Conservation (phyloP, 2,329 filamentous ascomycete species). For the Aureobasidium sp. region DNA sequence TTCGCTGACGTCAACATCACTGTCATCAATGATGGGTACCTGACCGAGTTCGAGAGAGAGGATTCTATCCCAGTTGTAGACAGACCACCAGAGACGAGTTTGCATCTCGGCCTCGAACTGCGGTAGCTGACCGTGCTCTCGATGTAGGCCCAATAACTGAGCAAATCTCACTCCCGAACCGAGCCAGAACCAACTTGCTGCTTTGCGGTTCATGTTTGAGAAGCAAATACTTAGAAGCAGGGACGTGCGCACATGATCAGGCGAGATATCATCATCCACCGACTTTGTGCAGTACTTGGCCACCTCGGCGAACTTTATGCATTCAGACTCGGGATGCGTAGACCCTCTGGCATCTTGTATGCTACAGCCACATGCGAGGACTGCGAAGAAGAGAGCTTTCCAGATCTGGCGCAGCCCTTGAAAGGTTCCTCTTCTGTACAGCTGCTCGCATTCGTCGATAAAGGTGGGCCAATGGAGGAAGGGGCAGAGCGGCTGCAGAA, state of each 20-base stretch:
- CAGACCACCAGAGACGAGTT: slow-evolving; percentile 83
- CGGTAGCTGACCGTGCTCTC: slow-evolving; percentile 63
- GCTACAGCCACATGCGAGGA: slow-evolving; percentile 74
- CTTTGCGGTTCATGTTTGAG: slow-evolving; percentile 77
- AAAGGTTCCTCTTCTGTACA: slow-evolving; percentile 60
- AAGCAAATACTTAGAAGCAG: slow-evolving; percentile 71
- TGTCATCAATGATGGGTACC: slow-evolving; percentile 74
- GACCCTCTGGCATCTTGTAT: slow-evolving; percentile 53
- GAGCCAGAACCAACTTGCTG: slow-evolving; percentile 78
- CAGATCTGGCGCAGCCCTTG: slow-evolving; percentile 58
- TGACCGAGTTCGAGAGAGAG: slow-evolving; percentile 72
- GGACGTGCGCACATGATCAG: slow-evolving; percentile 66
- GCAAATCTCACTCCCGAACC: slow-evolving; percentile 69
- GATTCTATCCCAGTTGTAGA: slow-evolving; percentile 79
- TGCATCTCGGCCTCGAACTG: slow-evolving; percentile 78
- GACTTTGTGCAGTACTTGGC: slow-evolving; percentile 64
- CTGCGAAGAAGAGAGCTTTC: slow-evolving; percentile 70
- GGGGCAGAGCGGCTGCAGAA: slow-evolving; percentile 72
- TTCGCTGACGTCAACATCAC: slow-evolving; percentile 76
- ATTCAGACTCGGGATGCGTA: slow-evolving; percentile 44
- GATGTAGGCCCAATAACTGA: slow-evolving; percentile 75
- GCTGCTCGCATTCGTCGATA: slow-evolving; percentile 61
- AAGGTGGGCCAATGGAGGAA: slow-evolving; percentile 86
- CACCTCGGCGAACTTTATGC: slow-evolving; percentile 60
- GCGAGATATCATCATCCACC: slow-evolving; percentile 68